A percentile compares a stretch with the other conserved stretches of the same genome.
phyloP scores from a whole-genome alignment of 2,329 filamentous ascomycete species.

The Cercospora citrullina region DNA sequence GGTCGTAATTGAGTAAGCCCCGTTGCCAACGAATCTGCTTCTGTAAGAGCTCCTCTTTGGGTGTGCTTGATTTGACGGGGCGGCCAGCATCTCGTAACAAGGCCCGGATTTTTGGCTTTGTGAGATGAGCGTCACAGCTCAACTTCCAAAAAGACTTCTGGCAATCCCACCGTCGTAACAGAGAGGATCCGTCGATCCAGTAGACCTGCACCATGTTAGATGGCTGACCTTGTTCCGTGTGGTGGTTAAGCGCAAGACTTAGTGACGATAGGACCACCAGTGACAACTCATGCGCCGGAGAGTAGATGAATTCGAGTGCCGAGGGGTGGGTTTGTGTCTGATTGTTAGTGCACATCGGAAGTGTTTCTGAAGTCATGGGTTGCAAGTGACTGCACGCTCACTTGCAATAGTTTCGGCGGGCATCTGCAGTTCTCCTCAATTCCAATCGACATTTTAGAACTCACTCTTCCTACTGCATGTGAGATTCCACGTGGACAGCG shows the following conservation, averaged over 20 bases:
- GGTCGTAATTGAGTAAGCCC: not conserved
- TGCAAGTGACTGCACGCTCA: not conserved
- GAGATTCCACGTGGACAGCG: not conserved
- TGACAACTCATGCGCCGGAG: not conserved
- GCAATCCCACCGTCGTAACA: not conserved
- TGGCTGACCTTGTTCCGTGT: not conserved
- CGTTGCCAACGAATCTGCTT: not conserved
- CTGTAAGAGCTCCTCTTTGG: not conserved
- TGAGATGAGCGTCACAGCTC: not conserved
- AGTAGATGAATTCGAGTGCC: not conserved
- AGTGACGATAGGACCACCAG: not conserved
- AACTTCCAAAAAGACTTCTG: not conserved
- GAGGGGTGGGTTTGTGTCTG: not conserved
- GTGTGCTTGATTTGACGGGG: not conserved
- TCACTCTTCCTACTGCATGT: not conserved
- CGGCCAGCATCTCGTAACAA: not conserved
- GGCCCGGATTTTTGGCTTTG: not conserved
- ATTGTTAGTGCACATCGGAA: not conserved
- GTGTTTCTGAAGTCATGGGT: not conserved
- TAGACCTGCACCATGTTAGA: not conserved
- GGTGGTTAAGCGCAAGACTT: not conserved
- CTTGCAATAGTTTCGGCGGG: not conserved
- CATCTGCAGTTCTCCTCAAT: not conserved
- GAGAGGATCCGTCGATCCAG: not conserved
- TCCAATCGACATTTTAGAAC: not conserved